Evolutionary conservation across 768 basidiomycete genomes (phyloP).

Genomic region (Scleroderma citrinum): DNA sequence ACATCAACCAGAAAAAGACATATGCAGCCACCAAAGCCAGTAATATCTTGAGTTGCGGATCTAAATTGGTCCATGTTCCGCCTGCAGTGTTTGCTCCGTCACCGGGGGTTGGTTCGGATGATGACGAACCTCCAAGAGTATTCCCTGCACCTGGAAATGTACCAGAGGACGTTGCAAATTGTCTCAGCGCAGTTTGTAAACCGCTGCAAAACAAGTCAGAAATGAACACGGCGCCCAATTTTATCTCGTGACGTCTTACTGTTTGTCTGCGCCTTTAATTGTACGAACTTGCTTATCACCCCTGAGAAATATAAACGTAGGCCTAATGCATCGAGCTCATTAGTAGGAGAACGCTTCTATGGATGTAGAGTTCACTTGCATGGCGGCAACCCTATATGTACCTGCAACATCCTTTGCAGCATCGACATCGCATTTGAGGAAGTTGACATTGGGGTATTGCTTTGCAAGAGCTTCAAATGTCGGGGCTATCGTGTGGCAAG

Average conservation of each 20-base stretch:
- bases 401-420: slow-evolving; percentile 61
- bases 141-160: slow-evolving; percentile 71
- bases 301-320: slow-evolving; percentile 76
- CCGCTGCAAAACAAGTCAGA: slow-evolving; percentile 36
- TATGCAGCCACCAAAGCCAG: slow-evolving; percentile 61
- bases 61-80: slow-evolving; percentile 42
- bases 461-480: slow-evolving; percentile 64
- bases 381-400: slow-evolving; percentile 60
- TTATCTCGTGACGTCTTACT: slow-evolving; percentile 35
- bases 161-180: slow-evolving; percentile 39
- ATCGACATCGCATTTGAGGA: slow-evolving; percentile 81
- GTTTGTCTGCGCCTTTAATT: slow-evolving; percentile 65
- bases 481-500: slow-evolving; percentile 81
- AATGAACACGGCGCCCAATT: not conserved
- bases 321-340: no score
- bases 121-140: slow-evolving; percentile 52
- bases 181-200: slow-evolving; percentile 53
- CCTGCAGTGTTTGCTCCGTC: slow-evolving; percentile 29
- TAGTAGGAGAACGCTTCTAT: not conserved
- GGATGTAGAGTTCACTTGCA: slow-evolving; percentile 39
- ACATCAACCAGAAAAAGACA: slow-evolving; percentile 44
- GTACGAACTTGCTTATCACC: slow-evolving; percentile 61
- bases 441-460: slow-evolving; percentile 65
- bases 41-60: slow-evolving; percentile 64
- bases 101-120: slow-evolving; percentile 31